Percentiles rank a stretch among this genome's conserved stretches.
Evolutionary conservation across 164 flowering plant species (phyloP).

Genomic region (Akebia trifoliata): DNA sequence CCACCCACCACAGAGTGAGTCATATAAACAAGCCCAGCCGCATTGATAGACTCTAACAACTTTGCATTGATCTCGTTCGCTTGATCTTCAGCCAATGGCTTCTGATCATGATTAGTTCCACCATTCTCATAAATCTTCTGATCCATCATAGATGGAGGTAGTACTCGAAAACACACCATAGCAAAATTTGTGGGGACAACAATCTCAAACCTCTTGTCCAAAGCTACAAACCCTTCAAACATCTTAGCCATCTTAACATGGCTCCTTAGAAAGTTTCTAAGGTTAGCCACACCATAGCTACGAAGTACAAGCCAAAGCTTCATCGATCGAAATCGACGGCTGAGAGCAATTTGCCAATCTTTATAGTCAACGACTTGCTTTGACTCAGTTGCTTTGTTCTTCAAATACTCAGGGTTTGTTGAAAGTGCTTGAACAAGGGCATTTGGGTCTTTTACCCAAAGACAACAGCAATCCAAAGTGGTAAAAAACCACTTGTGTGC

Average conservation of each 20-base stretch:
- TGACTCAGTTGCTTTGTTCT: constrained; percentile 47
- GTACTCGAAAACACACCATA: constrained; percentile 48
- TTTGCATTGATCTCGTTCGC: constrained; percentile 30
- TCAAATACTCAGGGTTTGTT: constrained; percentile 56
- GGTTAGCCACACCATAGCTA: constrained; percentile 50
- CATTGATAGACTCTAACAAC: constrained; percentile 39
- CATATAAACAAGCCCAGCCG: constrained; percentile 40
- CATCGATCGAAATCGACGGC: constrained; percentile 55
- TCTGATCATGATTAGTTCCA: neutral
- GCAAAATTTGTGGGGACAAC: constrained; percentile 52
- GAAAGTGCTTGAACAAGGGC: constrained; percentile 42
- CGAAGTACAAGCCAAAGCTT: constrained; percentile 66
- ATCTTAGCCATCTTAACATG: constrained; percentile 56
- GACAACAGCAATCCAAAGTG: constrained; percentile 55
- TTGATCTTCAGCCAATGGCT: neutral
- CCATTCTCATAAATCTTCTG: neutral
- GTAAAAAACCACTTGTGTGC: constrained; percentile 80
- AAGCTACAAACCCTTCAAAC: constrained; percentile 38
- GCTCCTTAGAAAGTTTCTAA: constrained; percentile 35
- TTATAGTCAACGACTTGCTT: constrained; percentile 60
- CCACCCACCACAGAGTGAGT: constrained; percentile 31
- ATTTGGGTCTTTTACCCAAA: constrained; percentile 60
- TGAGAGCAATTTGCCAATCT: constrained; percentile 68
- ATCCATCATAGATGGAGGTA: constrained; percentile 8
- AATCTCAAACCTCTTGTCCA: constrained; percentile 56